These are phyloP conservation scores for Phylloporus arenicola DNA, from an alignment of 768 basidiomycete genomes.

Conservation along the genomic window DNA sequence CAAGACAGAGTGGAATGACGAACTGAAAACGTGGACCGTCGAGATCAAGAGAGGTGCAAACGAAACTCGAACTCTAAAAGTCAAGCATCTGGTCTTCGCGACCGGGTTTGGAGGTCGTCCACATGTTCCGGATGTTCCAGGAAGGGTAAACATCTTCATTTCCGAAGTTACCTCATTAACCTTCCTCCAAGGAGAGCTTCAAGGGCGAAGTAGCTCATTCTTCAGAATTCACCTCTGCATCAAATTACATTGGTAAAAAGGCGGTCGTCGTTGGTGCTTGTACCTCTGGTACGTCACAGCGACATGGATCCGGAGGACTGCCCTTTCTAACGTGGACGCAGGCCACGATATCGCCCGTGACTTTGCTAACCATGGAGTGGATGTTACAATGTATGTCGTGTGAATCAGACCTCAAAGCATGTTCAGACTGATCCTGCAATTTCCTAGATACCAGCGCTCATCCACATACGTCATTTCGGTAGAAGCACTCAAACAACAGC, in stretches of 20 bases:
- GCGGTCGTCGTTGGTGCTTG: conserved; percentile 64
- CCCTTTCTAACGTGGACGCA: conserved; percentile 12
- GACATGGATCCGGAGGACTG: not conserved
- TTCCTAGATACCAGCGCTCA: conserved; percentile 21
- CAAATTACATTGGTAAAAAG: conserved; percentile 54
- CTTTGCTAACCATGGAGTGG: conserved; percentile 25
- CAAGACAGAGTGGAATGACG: conserved; percentile 34
- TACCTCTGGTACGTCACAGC: conserved; percentile 44
- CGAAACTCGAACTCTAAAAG: conserved; percentile 33
- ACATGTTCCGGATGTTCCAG: conserved; percentile 38
- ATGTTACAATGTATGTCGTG: conserved; percentile 23
- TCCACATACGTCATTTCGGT: conserved; percentile 20
- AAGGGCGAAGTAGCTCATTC: conserved; percentile 54
- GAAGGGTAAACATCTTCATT: not conserved
- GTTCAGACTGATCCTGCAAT: not conserved
- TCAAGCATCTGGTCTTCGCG: conserved; percentile 53
- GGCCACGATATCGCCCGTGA: conserved; percentile 38
- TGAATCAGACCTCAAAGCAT: not conserved
- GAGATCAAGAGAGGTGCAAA: conserved; percentile 31
- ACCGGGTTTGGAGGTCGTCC: conserved; percentile 46
- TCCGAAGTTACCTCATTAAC: not conserved
- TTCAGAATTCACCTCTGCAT: conserved; percentile 41
- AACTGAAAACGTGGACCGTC: conserved; percentile 42
- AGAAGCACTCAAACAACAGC: conserved; percentile 2
- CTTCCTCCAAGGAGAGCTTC: conserved; percentile 38